phyloP scores from a whole-genome alignment of 2,329 filamentous ascomycete species.

The Dothistroma septosporum region DNA sequence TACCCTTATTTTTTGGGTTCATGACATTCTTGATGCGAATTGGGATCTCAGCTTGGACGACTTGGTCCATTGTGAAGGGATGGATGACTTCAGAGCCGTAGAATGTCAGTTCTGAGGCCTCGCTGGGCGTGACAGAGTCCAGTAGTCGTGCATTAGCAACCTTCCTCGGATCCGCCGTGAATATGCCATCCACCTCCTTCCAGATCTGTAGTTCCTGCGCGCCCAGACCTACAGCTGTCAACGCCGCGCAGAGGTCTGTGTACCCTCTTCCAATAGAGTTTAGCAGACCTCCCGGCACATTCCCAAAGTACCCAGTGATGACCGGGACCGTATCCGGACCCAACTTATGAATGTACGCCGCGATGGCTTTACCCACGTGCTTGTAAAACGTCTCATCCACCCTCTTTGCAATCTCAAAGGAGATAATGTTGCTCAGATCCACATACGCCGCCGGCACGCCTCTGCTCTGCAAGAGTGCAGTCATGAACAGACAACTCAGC shows the following conservation, averaged over 20 bases:
- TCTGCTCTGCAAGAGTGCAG: constrained; percentile 73
- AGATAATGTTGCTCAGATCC: constrained; percentile 78
- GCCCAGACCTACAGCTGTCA: constrained; percentile 82
- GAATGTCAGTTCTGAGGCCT: constrained; percentile 87
- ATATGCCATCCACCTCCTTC: constrained; percentile 98
- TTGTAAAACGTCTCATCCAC: constrained; percentile 47
- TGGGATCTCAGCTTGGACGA: constrained; percentile 69
- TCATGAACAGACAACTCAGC: constrained; percentile 87
- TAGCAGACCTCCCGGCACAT: constrained; percentile 83
- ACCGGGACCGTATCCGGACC: constrained; percentile 47
- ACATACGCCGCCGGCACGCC: constrained; percentile 84
- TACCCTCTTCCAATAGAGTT: constrained; percentile 93
- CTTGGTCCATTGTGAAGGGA: constrained; percentile 97
- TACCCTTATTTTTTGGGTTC: constrained; percentile 74
- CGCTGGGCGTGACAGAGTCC: constrained; percentile 81
- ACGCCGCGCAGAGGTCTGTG: constrained; percentile 89
- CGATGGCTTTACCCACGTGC: constrained; percentile 41
- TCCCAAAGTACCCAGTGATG: constrained; percentile 88
- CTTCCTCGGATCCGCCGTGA: constrained; percentile 79
- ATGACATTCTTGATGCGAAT: constrained; percentile 92
- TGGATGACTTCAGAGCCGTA: constrained; percentile 86
- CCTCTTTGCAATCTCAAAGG: constrained; percentile 49
- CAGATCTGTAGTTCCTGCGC: constrained; percentile 92
- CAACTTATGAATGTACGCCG: constrained; percentile 41
- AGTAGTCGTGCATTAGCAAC: constrained; percentile 91